phyloP scores from a whole-genome alignment of 2,329 filamentous ascomycete species.

The Seiridium unicorne region DNA sequence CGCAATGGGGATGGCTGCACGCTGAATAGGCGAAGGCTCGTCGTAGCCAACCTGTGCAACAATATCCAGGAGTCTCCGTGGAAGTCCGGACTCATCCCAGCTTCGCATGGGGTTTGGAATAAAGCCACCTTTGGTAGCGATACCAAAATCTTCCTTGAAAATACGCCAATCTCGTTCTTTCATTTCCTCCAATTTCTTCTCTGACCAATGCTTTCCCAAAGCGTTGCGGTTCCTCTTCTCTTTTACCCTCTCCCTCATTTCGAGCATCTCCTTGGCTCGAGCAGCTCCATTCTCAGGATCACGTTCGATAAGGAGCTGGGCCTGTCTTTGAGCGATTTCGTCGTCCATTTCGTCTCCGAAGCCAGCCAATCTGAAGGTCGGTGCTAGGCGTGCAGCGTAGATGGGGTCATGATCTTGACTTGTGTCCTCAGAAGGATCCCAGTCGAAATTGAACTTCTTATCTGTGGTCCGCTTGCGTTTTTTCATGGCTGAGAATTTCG shows the following conservation, averaged over 20 bases:
- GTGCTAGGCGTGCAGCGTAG: slow-evolving; percentile 66
- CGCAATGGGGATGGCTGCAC: slow-evolving; percentile 93
- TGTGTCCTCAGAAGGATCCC: slow-evolving; percentile 94
- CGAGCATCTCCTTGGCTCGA: slow-evolving; percentile 76
- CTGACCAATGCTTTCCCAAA: slow-evolving; percentile 91
- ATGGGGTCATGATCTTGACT: slow-evolving; percentile 79
- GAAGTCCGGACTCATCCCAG: slow-evolving; percentile 84
- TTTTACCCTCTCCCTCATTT: slow-evolving; percentile 77
- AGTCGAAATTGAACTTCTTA: slow-evolving; percentile 98
- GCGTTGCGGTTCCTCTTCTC: slow-evolving; percentile 72
- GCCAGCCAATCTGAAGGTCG: slow-evolving; percentile 61
- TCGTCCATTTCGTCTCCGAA: slow-evolving; percentile 55
- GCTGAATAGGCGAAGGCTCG: slow-evolving; percentile 88
- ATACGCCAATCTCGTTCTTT: slow-evolving; percentile 98
- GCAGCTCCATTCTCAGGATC: slow-evolving; percentile 75
- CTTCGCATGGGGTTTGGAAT: slow-evolving; percentile 96
- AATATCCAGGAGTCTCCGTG: slow-evolving; percentile 74
- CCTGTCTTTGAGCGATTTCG: slow-evolving; percentile 53
- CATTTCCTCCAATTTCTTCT: slow-evolving; percentile 92
- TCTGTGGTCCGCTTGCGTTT: slow-evolving; percentile 90
- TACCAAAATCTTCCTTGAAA: slow-evolving; percentile 99
- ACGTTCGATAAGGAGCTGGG: slow-evolving; percentile 69
- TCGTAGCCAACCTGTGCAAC: slow-evolving; percentile 84
- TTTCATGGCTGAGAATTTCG: slow-evolving; percentile 90
- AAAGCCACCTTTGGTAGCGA: slow-evolving; percentile 85